Evolutionary conservation across 495 filamentous ascomycete genomes (phyloP).

Genomic region (Penicillium odoratum): DNA sequence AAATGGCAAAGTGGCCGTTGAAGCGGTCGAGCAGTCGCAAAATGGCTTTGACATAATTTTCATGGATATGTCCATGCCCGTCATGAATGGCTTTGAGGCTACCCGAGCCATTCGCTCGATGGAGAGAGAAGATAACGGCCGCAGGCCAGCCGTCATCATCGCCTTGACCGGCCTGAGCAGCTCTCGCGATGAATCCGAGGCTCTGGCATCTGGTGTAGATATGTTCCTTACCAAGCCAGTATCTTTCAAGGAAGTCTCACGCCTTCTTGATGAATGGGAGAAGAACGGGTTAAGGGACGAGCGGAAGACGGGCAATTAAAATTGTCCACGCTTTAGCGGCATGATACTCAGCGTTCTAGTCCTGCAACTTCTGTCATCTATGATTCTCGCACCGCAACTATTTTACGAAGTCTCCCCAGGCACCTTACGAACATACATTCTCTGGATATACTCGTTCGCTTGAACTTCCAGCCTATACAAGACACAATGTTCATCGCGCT

Average conservation of each 20-base stretch:
- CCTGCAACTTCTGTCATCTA: not conserved
- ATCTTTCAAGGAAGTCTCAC: conserved; percentile 49
- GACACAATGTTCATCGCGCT: not conserved
- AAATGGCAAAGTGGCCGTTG: conserved; percentile 54
- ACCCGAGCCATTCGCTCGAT: conserved; percentile 65
- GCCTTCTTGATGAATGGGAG: conserved; percentile 50
- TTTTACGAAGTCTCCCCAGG: not conserved
- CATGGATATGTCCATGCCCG: conserved; percentile 76
- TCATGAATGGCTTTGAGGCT: conserved; percentile 75
- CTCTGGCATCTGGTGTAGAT: conserved; percentile 66
- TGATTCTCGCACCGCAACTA: not conserved
- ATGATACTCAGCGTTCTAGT: not conserved
- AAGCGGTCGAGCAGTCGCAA: conserved; percentile 43
- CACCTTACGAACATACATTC: not conserved
- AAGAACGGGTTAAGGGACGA: conserved; percentile 20
- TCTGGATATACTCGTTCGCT: not conserved
- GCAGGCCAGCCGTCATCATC: conserved; percentile 57
- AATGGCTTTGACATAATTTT: conserved; percentile 56
- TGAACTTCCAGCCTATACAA: not conserved
- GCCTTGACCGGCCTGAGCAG: conserved; percentile 70
- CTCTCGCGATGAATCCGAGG: conserved; percentile 62
- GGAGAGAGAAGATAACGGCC: conserved; percentile 48
- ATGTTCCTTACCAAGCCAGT: conserved; percentile 75
- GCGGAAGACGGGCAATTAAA: conserved; percentile 5
- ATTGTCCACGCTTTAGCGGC: no score